These are phyloP conservation scores for Fusarium duplospermum DNA, from an alignment of 2,329 filamentous ascomycete species.

Conservation along the genomic window DNA sequence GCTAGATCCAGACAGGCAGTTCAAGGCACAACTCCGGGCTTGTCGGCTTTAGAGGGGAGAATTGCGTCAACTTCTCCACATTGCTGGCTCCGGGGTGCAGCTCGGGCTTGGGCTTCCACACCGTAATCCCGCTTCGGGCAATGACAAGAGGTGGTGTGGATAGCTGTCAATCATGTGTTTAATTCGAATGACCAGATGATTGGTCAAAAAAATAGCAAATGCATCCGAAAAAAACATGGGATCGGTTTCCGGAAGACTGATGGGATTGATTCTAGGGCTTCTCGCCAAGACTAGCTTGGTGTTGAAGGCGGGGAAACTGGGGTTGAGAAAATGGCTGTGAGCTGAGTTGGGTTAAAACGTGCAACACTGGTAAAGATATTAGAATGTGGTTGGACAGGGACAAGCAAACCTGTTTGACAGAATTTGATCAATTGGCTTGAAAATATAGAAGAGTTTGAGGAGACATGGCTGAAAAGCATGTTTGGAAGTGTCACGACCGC, in stretches of 20 bases:
- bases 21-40: not conserved
- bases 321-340: not conserved
- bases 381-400: not conserved
- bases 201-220: not conserved
- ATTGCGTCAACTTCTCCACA: not conserved
- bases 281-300: not conserved
- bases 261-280: not conserved
- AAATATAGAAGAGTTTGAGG: too few relatives aligned
- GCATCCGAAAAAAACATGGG: not conserved
- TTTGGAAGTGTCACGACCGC: too few relatives aligned
- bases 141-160: not conserved
- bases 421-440: too few relatives aligned
- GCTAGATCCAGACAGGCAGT: slow-evolving; percentile 3
- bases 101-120: not conserved
- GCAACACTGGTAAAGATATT: not conserved
- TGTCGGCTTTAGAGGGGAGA: not conserved
- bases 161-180: not conserved
- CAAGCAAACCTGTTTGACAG: not conserved
- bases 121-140: not conserved
- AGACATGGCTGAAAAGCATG: too few relatives aligned
- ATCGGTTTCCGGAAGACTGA: not conserved
- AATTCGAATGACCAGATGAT: not conserved
- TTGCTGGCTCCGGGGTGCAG: not conserved
- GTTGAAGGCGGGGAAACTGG: not conserved
- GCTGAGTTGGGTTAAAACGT: not conserved